A percentile compares a stretch with the other conserved stretches of the same genome.
Conservation (phyloP, 305 asterid genomes). For the Fraxinus velutina region DNA sequence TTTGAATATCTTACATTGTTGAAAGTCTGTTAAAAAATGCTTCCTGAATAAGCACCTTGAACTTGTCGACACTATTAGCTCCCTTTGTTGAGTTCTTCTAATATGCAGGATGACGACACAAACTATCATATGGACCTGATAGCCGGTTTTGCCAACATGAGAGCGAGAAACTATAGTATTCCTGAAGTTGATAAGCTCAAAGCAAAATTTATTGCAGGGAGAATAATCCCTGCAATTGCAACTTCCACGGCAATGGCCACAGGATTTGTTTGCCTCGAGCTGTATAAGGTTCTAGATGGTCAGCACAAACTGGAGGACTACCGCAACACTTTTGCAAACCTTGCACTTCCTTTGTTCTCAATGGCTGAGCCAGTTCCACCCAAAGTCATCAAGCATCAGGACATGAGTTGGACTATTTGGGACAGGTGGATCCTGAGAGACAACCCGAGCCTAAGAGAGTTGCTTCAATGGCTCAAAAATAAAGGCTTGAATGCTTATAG, state of each 20-base stretch:
- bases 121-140: slow-evolving; percentile 54
- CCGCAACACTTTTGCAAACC: slow-evolving; percentile 54
- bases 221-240: slow-evolving; percentile 59
- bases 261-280: slow-evolving; percentile 54
- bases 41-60: neutral
- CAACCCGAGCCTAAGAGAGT: slow-evolving; percentile 47
- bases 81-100: slow-evolving; percentile 12
- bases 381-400: slow-evolving; percentile 44
- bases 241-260: slow-evolving; percentile 64
- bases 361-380: slow-evolving; percentile 62
- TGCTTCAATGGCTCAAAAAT: slow-evolving; percentile 44
- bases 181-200: slow-evolving; percentile 56
- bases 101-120: slow-evolving; percentile 48
- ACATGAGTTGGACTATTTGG: slow-evolving; percentile 56
- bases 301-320: slow-evolving; percentile 50
- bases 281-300: slow-evolving; percentile 46
- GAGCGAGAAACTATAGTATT: slow-evolving; percentile 57
- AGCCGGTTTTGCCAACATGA: slow-evolving; percentile 56
- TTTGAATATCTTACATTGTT: neutral
- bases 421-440: slow-evolving; percentile 48
- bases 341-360: slow-evolving; percentile 53
- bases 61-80: neutral
- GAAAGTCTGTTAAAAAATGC: neutral
- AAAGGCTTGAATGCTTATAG: slow-evolving; percentile 54
- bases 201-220: slow-evolving; percentile 56